Evolutionary conservation across 805 yeast genomes (phyloP).

Genomic region (Scheffersomyces spartinae): DNA sequence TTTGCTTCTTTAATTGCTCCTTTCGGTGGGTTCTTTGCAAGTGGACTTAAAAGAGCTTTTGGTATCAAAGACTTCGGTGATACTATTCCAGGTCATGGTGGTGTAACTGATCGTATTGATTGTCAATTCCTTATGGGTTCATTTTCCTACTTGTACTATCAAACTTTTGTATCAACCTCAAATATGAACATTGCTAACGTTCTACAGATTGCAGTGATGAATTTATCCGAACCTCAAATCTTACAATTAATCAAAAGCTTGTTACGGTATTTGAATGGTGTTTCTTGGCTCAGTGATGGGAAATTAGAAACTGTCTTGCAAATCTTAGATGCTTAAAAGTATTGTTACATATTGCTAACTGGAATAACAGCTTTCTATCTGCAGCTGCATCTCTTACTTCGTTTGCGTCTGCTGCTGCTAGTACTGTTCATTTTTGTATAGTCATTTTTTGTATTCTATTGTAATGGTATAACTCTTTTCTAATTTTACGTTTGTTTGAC

Average conservation of each 20-base stretch:
- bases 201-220: conserved; percentile 64
- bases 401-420: too few species aligned
- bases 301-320: too few species aligned
- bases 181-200: conserved; percentile 64
- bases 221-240: conserved; percentile 56
- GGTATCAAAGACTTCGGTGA: conserved; percentile 96
- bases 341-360: too few species aligned
- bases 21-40: conserved; percentile 96
- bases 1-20: conserved; percentile 97
- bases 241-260: conserved; percentile 49
- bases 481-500: too few species aligned
- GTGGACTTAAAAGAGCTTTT: conserved; percentile 94
- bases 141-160: conserved; percentile 83
- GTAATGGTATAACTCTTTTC: too few species aligned
- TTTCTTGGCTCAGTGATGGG: too few species aligned
- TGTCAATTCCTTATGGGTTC: conserved; percentile 98
- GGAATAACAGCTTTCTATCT: too few species aligned
- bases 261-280: conserved; percentile 40
- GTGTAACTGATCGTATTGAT: conserved; percentile 94
- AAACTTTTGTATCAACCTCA: conserved; percentile 73
- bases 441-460: too few species aligned
- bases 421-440: too few species aligned
- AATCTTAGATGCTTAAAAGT: too few species aligned
- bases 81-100: conserved; percentile 98
- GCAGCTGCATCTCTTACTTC: too few species aligned